These are phyloP conservation scores for Botrytis squamosa DNA, from an alignment of 2,329 filamentous ascomycete species.

Conservation along the genomic window DNA sequence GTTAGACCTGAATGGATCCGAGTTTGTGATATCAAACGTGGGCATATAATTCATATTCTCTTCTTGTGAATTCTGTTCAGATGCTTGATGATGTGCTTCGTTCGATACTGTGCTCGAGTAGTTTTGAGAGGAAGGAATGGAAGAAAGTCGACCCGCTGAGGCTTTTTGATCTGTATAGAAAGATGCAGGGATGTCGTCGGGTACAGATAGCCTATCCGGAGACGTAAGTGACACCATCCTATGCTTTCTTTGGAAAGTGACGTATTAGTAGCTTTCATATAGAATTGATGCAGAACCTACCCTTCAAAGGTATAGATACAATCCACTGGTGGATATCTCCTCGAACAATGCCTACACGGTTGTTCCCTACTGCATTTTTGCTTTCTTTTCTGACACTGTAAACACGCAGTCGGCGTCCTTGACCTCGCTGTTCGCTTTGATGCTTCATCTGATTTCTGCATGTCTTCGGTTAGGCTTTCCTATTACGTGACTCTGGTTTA, in stretches of 20 bases:
- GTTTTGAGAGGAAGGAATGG: background rate
- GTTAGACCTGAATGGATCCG: background rate
- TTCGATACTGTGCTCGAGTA: background rate
- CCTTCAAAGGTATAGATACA: constrained; percentile 19
- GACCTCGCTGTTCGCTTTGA: constrained; percentile 11
- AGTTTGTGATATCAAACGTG: background rate
- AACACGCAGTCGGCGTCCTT: constrained; percentile 18
- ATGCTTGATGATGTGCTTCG: background rate
- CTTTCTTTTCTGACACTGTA: constrained; percentile 21
- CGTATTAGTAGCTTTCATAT: background rate
- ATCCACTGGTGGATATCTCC: constrained; percentile 20
- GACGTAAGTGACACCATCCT: background rate
- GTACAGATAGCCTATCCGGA: constrained; percentile 8
- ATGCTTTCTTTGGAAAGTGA: background rate
- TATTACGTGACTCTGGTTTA: constrained; percentile 8
- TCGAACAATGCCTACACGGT: constrained; percentile 22
- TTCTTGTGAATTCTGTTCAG: background rate
- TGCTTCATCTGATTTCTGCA: constrained; percentile 22
- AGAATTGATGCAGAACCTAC: background rate
- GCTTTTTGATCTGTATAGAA: background rate
- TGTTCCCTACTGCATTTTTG: constrained; percentile 21
- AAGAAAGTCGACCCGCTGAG: background rate
- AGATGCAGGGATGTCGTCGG: background rate
- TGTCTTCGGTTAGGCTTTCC: constrained; percentile 12
- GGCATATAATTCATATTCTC: background rate